Conservation (phyloP, 306 rosid species). For the Hippophae tibetana region DNA sequence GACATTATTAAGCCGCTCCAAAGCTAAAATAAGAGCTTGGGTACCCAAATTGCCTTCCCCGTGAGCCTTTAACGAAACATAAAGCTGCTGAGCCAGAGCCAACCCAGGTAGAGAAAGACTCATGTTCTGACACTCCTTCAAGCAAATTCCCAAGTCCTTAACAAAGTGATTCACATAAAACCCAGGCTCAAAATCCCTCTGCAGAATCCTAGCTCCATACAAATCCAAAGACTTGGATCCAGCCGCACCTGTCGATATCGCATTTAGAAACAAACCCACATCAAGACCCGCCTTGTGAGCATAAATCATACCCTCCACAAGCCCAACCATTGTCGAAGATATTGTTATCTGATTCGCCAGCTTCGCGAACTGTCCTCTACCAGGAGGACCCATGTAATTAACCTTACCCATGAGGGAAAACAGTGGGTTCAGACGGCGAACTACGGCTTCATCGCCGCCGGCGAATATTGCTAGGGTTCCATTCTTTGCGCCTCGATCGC, state of each 20-base stretch:
- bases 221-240: conserved; percentile 60
- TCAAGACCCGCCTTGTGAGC: conserved; percentile 80
- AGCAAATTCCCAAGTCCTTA: conserved; percentile 82
- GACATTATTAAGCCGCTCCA: conserved; percentile 72
- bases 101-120: conserved; percentile 73
- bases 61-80: conserved; percentile 64
- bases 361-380: conserved; percentile 88
- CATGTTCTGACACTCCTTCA: conserved; percentile 79
- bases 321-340: conserved; percentile 74
- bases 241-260: conserved; percentile 69
- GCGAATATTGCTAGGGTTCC: conserved; percentile 70
- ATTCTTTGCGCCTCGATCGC: conserved; percentile 69
- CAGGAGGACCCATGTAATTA: conserved; percentile 73
- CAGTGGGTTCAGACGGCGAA: conserved; percentile 30
- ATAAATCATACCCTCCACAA: conserved; percentile 78
- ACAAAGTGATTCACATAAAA: conserved; percentile 78
- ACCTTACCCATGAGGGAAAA: conserved; percentile 59
- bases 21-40: conserved; percentile 58
- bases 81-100: conserved; percentile 90
- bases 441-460: conserved; percentile 48
- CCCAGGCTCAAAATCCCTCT: conserved; percentile 73
- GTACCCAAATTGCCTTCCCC: conserved; percentile 77
- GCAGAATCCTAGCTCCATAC: conserved; percentile 52
- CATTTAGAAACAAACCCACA: conserved; percentile 48
- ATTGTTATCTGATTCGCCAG: conserved; percentile 71